These are phyloP conservation scores for Mortierella sp. DNA, from an alignment of 371 early-diverging fungal species.

Conservation along the genomic window DNA sequence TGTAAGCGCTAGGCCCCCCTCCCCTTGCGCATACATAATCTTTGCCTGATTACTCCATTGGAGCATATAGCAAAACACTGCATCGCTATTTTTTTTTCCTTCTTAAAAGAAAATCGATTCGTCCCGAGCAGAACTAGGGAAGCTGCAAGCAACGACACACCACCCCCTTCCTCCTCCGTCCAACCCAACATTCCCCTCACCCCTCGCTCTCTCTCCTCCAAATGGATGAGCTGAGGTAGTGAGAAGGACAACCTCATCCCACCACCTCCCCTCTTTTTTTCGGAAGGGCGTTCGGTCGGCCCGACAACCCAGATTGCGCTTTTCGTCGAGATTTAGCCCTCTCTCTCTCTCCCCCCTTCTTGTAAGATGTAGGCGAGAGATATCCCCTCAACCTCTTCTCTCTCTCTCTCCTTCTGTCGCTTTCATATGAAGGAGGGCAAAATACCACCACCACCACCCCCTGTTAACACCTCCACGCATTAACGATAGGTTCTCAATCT, in stretches of 20 bases:
- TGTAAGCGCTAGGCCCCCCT: constrained; percentile 18
- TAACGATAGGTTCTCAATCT: background rate
- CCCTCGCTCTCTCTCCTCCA: background rate
- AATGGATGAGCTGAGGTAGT: background rate
- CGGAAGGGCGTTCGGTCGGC: background rate
- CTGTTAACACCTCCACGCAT: background rate
- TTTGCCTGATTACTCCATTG: background rate
- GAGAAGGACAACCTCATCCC: background rate
- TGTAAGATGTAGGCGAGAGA: background rate
- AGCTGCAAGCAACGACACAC: constrained; percentile 26
- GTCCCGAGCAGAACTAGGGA: constrained; percentile 23
- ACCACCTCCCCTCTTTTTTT: background rate
- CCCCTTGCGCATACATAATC: background rate
- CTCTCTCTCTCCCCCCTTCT: background rate
- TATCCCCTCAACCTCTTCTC: background rate
- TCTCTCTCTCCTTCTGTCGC: background rate
- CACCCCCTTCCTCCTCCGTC: background rate
- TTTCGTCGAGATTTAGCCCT: background rate
- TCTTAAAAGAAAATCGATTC: constrained; percentile 23
- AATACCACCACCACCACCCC: background rate
- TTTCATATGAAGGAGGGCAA: background rate
- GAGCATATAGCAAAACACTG: background rate
- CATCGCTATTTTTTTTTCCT: background rate
- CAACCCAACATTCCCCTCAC: background rate
- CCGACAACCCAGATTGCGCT: background rate